These are phyloP conservation scores for Cantharellus cinnabarinus DNA, from an alignment of 768 basidiomycete genomes.

Conservation along the genomic window DNA sequence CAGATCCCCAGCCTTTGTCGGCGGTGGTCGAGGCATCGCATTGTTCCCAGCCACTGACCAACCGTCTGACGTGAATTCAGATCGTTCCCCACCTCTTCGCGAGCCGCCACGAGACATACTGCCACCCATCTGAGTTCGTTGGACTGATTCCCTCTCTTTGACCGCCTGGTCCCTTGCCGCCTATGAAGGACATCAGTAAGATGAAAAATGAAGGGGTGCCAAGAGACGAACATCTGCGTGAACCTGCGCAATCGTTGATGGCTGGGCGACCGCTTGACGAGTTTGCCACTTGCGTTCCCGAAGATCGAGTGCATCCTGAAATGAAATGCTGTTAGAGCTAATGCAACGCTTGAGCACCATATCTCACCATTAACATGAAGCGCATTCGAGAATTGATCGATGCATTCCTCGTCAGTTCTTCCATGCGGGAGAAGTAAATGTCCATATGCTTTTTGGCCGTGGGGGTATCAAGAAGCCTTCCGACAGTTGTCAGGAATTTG, in stretches of 20 bases:
- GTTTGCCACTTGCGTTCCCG: slow-evolving; percentile 65
- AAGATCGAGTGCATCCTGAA: slow-evolving; percentile 76
- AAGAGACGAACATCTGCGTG: slow-evolving; percentile 51
- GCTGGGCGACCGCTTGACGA: slow-evolving; percentile 52
- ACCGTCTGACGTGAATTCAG: slow-evolving; percentile 52
- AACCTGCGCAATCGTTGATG: slow-evolving; percentile 72
- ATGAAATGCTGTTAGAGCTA: neutral
- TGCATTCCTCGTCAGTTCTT: slow-evolving; percentile 49
- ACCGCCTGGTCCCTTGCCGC: slow-evolving; percentile 51
- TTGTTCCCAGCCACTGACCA: slow-evolving; percentile 52
- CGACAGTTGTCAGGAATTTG: slow-evolving; percentile 80
- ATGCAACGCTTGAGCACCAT: neutral
- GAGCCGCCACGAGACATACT: slow-evolving; percentile 78
- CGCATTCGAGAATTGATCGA: slow-evolving; percentile 75
- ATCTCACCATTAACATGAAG: slow-evolving; percentile 81
- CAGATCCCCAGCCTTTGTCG: slow-evolving; percentile 66
- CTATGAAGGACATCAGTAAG: slow-evolving; percentile 18
- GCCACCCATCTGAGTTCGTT: slow-evolving; percentile 20
- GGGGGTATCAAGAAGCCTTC: slow-evolving; percentile 53
- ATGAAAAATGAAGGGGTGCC: neutral
- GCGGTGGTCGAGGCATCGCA: slow-evolving; percentile 26
- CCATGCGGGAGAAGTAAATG: slow-evolving; percentile 84
- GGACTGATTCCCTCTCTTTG: slow-evolving; percentile 34
- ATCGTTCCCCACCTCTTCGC: slow-evolving; percentile 57
- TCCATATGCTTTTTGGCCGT: slow-evolving; percentile 77